Base-by-base conservation (phyloP, 2,329 filamentous ascomycete genomes). In the Fusarium floridanum region DNA sequence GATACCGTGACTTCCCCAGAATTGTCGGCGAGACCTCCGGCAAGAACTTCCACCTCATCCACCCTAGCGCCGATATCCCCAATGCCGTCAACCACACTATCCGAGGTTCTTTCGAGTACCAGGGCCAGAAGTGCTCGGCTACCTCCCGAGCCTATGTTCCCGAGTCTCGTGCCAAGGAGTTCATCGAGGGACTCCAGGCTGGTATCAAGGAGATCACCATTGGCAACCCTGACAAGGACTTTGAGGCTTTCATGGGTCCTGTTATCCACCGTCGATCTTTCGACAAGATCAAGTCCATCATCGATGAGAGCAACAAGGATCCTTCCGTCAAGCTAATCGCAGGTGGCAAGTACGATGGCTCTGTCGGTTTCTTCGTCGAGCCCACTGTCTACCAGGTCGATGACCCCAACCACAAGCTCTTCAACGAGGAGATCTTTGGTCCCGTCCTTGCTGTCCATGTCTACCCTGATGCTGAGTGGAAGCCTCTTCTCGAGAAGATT, bases 11-110 rank as follows among this genome's bases (percentile, higher is more conserved):
- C 78, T 98, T 98, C 84, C 95, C 95, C 55, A 92, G 95, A 73
- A 93, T 97, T 68, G 94, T 97, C 2, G 95, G 94, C 67, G 95
- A 97, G 87, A 97, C 95, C 10, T 94, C 95, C 69, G 95, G 95
- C 81, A 97, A 97, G 90, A 97, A 97, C 88, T 97, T 95, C 88
- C 95, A 97, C 82, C 85, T 97, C 37, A 84, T 97, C 20, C 95
- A 97, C 85, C 85, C 87, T 43, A 92, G 91, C 2, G 95, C 95
- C 43, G 93, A 97, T 76, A 84, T 97, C 53, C 85, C 90, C 71
- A 97, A 96, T 79, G 94, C 94, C 2, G 94, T 90, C n/a, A 88
- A 93, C 74, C 93, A 97, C 82, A 97, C 94, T 3, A 90, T 97
- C 32, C 93, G 95, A 55, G 94, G 94, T 37, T 94, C 94, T 1